Percentiles rank a stretch among this genome's conserved stretches.
Conservation (phyloP, 192 early-diverging fungal species). For the Coemansia sp. region DNA sequence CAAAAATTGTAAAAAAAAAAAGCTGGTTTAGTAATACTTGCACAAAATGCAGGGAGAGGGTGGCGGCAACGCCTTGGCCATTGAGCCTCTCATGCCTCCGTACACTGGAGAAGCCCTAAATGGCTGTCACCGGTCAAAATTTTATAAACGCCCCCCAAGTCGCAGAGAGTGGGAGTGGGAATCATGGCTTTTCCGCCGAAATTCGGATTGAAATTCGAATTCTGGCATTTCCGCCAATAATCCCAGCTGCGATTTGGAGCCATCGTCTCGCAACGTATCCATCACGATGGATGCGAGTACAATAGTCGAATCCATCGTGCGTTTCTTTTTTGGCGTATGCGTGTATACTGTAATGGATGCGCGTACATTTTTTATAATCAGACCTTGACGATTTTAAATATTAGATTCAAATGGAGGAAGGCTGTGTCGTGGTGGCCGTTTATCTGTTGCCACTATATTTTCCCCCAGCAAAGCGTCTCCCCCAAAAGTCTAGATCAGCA, state of each 20-base stretch:
- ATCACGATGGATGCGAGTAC: neutral
- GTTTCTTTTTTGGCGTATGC: neutral
- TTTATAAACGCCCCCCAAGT: neutral
- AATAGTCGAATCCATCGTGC: constrained; percentile 3
- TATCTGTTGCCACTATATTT: neutral
- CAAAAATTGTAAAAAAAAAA: neutral
- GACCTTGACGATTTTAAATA: constrained; percentile 6
- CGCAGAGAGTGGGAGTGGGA: neutral
- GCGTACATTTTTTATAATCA: constrained; percentile 8
- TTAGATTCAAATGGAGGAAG: constrained; percentile 8
- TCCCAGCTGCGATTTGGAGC: neutral
- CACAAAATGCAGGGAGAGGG: neutral
- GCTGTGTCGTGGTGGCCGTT: neutral
- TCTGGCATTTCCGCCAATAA: neutral
- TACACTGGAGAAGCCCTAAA: neutral
- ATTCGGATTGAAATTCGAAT: neutral
- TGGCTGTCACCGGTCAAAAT: neutral
- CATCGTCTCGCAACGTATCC: neutral
- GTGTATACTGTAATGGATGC: constrained; percentile 7
- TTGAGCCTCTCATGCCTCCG: neutral
- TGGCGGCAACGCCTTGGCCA: neutral
- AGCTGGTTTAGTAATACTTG: neutral
- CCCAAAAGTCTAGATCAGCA: neutral
- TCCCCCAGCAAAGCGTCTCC: neutral
- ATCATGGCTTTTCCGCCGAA: neutral